Percentiles rank a stretch among this genome's conserved stretches.
Evolutionary conservation across 257 asterid genomes (phyloP).

Genomic region (Striga asiatica): DNA sequence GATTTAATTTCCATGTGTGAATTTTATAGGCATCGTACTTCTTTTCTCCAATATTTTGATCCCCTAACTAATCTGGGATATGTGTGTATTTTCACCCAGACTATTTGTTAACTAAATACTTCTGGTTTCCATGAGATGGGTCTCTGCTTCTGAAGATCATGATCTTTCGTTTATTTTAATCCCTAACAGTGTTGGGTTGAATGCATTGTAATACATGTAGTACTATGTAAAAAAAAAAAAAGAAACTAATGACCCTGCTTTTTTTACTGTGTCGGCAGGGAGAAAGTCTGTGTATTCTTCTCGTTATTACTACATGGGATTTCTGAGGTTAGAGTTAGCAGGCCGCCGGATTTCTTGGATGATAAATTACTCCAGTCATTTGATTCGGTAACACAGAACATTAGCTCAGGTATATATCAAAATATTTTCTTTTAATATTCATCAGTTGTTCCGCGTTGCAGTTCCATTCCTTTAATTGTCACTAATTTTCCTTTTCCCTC

Average conservation of each 20-base stretch:
- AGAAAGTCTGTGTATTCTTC: constrained; percentile 54
- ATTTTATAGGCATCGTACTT: background rate
- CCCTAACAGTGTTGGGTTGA: background rate
- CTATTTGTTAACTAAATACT: no score
- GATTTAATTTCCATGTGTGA: background rate
- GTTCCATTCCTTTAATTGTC: background rate
- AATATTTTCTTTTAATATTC: background rate
- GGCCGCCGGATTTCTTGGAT: constrained; percentile 18
- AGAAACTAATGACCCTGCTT: constrained; percentile 13
- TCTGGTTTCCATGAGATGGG: background rate
- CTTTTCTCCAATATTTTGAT: background rate
- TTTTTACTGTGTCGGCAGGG: constrained; percentile 47
- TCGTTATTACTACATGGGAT: constrained; percentile 46
- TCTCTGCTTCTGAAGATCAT: background rate
- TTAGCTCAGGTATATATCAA: constrained; percentile 39
- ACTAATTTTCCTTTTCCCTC: constrained; percentile 7
- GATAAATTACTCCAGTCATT: constrained; percentile 27
- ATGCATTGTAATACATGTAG: background rate
- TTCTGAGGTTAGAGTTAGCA: constrained; percentile 30
- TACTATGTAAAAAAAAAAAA: background rate
- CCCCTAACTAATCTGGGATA: background rate
- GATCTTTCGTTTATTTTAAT: background rate
- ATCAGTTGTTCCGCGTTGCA: background rate
- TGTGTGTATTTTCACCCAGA: constrained; percentile 1
- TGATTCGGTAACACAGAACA: constrained; percentile 28